Conservation (phyloP, 768 basidiomycete genomes). For the Cyclocybe cylindracea region DNA sequence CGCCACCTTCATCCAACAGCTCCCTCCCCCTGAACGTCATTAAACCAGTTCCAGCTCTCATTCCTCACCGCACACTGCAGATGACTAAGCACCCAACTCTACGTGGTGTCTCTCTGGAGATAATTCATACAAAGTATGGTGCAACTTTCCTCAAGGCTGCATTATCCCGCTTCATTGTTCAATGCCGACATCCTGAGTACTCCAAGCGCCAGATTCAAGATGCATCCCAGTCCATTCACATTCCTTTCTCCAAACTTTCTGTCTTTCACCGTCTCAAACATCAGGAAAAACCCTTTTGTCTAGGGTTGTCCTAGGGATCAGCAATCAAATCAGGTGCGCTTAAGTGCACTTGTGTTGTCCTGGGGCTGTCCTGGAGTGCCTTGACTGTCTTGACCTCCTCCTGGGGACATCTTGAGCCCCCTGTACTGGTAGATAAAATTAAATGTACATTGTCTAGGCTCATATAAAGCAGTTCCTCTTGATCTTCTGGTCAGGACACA, state of each 20-base stretch:
- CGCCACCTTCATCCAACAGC: conserved; percentile 17
- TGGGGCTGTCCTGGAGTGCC: no score
- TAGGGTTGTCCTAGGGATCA: no score
- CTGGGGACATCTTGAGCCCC: no score
- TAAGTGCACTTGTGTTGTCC: no score
- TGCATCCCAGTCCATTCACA: conserved; percentile 3
- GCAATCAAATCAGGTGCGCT: no score
- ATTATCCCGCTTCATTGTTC: conserved; percentile 25
- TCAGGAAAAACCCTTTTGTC: no score
- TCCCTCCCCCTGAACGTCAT: neutral
- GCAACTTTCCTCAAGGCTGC: conserved; percentile 25
- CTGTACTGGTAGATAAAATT: no score
- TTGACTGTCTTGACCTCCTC: no score
- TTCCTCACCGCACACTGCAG: neutral
- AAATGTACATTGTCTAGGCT: no score
- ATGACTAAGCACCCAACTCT: conserved; percentile 23
- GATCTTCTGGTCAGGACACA: no score
- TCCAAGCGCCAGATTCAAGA: conserved; percentile 15
- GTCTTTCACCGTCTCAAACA: conserved; percentile 26
- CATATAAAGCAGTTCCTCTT: no score
- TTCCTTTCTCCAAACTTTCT: conserved; percentile 25
- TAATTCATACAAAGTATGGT: conserved; percentile 22
- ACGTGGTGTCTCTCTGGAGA: conserved; percentile 21
- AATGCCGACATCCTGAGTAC: conserved; percentile 15
- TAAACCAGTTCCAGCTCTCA: neutral